Evolutionary conservation across 805 yeast genomes (phyloP).

Genomic region (Torulaspora quercuum): DNA sequence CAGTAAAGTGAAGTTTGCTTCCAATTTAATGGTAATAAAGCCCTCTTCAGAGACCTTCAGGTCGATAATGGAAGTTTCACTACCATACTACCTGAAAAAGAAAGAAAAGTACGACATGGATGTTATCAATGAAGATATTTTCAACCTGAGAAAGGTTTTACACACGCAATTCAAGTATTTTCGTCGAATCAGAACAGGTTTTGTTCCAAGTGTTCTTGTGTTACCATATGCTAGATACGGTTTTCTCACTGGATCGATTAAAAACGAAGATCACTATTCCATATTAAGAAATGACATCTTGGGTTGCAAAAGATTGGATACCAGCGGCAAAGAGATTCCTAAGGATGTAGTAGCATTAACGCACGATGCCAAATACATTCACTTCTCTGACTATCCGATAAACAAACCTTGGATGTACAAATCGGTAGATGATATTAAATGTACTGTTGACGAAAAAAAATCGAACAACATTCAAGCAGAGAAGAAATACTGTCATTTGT

Average conservation of each 20-base stretch:
- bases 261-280: slow-evolving; percentile 22
- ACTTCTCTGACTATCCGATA: slow-evolving; percentile 63
- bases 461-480: slow-evolving; percentile 14
- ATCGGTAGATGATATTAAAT: slow-evolving; percentile 22
- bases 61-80: slow-evolving; percentile 19
- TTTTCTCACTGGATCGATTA: slow-evolving; percentile 31
- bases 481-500: slow-evolving; percentile 22
- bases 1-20: slow-evolving; percentile 36
- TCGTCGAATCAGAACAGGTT: slow-evolving; percentile 25
- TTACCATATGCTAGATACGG: slow-evolving; percentile 36
- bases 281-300: slow-evolving; percentile 29
- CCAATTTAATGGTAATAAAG: slow-evolving; percentile 57
- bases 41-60: slow-evolving; percentile 41
- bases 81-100: slow-evolving; percentile 22
- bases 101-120: slow-evolving; percentile 32
- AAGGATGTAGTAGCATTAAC: slow-evolving; percentile 26
- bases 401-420: slow-evolving; percentile 60
- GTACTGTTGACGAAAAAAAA: slow-evolving; percentile 17
- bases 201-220: slow-evolving; percentile 30
- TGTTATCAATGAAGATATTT: slow-evolving; percentile 31
- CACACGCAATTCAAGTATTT: slow-evolving; percentile 31
- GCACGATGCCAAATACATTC: slow-evolving; percentile 45
- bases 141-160: slow-evolving; percentile 27
- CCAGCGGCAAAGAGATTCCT: slow-evolving; percentile 18
- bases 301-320: slow-evolving; percentile 28